A percentile compares a stretch with the other conserved stretches of the same genome.
These are phyloP conservation scores for Knoxdaviesia capensis DNA, from an alignment of 2,329 filamentous ascomycete species.

Conservation along the genomic window DNA sequence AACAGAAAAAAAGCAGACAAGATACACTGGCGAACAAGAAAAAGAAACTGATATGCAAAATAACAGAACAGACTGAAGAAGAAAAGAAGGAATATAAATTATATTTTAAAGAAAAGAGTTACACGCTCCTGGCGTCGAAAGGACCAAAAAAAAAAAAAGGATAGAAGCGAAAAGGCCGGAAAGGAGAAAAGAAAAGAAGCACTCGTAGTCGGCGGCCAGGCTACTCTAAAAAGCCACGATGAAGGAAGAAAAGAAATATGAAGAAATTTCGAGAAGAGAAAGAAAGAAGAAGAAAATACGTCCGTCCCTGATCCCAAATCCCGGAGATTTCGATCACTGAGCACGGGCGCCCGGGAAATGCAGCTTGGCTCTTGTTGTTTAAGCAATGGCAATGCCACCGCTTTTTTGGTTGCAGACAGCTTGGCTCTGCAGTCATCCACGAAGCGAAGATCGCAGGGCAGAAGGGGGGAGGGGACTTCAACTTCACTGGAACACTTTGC, in stretches of 20 bases:
- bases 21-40: not conserved
- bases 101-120: not conserved
- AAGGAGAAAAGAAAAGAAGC: not conserved
- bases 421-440: no score
- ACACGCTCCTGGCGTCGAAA: not conserved
- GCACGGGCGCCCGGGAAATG: no score
- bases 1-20: not conserved
- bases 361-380: no score
- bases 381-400: no score
- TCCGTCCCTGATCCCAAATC: not conserved
- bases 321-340: not conserved
- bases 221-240: not conserved
- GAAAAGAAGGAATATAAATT: not conserved
- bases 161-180: slow-evolving; percentile 2
- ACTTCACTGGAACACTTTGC: no score
- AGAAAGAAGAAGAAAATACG: not conserved
- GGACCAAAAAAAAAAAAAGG: not conserved
- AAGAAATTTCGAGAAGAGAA: not conserved
- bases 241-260: not conserved
- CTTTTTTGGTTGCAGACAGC: no score
- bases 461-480: no score
- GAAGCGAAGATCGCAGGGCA: no score
- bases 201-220: not conserved
- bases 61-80: slow-evolving; percentile 3
- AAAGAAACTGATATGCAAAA: not conserved